A percentile compares a stretch with the other conserved stretches of the same genome.
These are phyloP conservation scores for Tephrocybe rancida DNA, from an alignment of 768 basidiomycete genomes.

Conservation along the genomic window DNA sequence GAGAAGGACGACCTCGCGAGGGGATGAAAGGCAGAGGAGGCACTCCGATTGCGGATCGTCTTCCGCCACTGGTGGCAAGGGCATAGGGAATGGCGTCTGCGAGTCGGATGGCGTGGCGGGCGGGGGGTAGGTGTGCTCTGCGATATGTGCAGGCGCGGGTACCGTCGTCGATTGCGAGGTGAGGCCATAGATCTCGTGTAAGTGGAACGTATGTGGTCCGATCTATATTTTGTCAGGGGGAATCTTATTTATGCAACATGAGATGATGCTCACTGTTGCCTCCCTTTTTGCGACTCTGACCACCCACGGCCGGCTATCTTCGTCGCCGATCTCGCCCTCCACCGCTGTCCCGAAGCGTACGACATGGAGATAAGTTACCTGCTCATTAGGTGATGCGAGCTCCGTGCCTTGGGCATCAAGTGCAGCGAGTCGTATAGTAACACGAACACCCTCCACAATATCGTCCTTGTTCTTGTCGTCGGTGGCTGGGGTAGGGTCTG, in stretches of 20 bases:
- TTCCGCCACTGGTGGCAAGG: constrained; percentile 39
- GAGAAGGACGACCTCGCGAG: constrained; percentile 89
- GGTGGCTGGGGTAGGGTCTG: constrained; percentile 43
- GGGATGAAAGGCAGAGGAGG: constrained; percentile 85
- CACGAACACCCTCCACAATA: constrained; percentile 68
- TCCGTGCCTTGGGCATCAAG: constrained; percentile 75
- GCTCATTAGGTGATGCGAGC: constrained; percentile 75
- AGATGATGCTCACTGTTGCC: constrained; percentile 58
- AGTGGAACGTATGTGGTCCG: constrained; percentile 90
- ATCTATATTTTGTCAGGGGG: constrained; percentile 50
- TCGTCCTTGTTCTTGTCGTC: constrained; percentile 40
- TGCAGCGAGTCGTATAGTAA: constrained; percentile 80
- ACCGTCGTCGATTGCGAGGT: constrained; percentile 51
- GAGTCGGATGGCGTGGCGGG: constrained; percentile 32
- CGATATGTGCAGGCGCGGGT: constrained; percentile 23
- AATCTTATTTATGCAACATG: not conserved
- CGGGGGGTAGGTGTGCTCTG: constrained; percentile 15
- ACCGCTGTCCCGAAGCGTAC: constrained; percentile 62
- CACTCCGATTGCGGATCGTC: constrained; percentile 86
- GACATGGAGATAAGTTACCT: constrained; percentile 87
- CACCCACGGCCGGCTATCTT: constrained; percentile 81
- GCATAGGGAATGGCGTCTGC: constrained; percentile 16
- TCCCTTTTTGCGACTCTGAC: constrained; percentile 93
- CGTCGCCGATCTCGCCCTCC: constrained; percentile 39
- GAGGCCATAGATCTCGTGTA: constrained; percentile 94